Evolutionary conservation across 352 stramenopile species (phyloP).

Genomic region (Thraustochytrium sp.): DNA sequence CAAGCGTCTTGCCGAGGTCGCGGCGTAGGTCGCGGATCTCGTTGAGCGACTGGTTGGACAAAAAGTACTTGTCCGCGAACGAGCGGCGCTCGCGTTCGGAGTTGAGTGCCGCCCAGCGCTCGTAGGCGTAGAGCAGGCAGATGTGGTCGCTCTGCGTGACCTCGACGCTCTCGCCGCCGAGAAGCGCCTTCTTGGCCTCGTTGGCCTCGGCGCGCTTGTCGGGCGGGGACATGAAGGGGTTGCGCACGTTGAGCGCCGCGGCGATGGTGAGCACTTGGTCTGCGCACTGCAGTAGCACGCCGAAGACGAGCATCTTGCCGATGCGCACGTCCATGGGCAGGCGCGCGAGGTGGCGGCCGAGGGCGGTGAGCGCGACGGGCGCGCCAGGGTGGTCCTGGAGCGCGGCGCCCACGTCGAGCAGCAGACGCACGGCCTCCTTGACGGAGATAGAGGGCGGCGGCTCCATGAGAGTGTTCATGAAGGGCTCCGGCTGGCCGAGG

Average conservation of each 20-base stretch:
- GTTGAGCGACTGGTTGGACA: constrained; percentile 12
- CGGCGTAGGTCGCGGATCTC: constrained; percentile 13
- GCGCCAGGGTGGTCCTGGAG: neutral
- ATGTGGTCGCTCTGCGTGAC: constrained; percentile 54
- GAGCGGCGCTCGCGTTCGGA: neutral
- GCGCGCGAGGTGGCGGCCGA: constrained; percentile 82
- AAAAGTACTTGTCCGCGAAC: constrained; percentile 38
- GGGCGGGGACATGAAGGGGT: constrained; percentile 63
- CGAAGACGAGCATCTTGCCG: constrained; percentile 93
- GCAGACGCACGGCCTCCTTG: neutral
- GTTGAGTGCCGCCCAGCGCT: constrained; percentile 48
- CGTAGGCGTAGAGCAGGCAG: constrained; percentile 67
- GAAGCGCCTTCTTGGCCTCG: constrained; percentile 61
- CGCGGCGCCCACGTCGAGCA: constrained; percentile 15
- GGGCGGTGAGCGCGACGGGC: constrained; percentile 73
- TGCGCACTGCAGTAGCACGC: constrained; percentile 82
- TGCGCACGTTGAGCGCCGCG: constrained; percentile 62
- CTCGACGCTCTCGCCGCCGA: constrained; percentile 31
- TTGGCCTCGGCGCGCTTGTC: constrained; percentile 67
- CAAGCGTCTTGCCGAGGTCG: neutral
- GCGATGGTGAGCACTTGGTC: constrained; percentile 69
- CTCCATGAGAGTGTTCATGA: constrained; percentile 39
- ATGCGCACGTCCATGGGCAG: constrained; percentile 91
- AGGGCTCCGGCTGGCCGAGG: constrained; percentile 53
- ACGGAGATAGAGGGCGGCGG: constrained; percentile 23